Percentiles rank a stretch among this genome's conserved stretches.
These are phyloP conservation scores for Scheffersomyces stipitis DNA, from an alignment of 805 yeast species.

Conservation along the genomic window DNA sequence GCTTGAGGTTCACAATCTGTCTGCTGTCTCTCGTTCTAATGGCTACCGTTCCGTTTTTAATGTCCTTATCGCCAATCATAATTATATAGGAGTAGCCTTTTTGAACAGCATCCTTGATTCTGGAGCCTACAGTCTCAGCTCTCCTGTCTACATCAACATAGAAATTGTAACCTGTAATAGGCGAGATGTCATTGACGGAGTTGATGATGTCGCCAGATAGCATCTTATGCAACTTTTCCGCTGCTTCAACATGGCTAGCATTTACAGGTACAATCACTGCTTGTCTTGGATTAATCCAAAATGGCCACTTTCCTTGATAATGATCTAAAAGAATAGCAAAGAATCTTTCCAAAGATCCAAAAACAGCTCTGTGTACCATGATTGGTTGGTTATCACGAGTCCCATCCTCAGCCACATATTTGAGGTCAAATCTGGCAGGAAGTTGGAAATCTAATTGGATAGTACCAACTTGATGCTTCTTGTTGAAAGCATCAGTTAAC, in stretches of 20 bases:
- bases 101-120: conserved; percentile 74
- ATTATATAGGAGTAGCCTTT: conserved; percentile 77
- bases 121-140: conserved; percentile 72
- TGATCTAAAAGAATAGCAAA: conserved; percentile 89
- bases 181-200: conserved; percentile 42
- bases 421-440: conserved; percentile 78
- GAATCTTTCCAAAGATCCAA: conserved; percentile 92
- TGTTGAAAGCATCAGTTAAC: conserved; percentile 75
- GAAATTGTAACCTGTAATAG: conserved; percentile 59
- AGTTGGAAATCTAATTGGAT: conserved; percentile 93
- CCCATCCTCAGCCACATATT: conserved; percentile 55
- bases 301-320: conserved; percentile 93
- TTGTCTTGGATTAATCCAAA: conserved; percentile 94
- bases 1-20: conserved; percentile 41
- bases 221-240: conserved; percentile 44
- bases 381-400: conserved; percentile 68
- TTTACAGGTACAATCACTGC: conserved; percentile 81
- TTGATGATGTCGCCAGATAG: conserved; percentile 47
- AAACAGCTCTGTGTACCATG: conserved; percentile 94
- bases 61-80: conserved; percentile 87
- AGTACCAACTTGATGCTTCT: conserved; percentile 92
- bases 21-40: conserved; percentile 59
- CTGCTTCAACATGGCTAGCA: conserved; percentile 55
- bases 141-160: conserved; percentile 75
- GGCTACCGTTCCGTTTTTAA: conserved; percentile 56